phyloP scores from a whole-genome alignment of 148 eudicot species.

The Pharnaceum exiguum region DNA sequence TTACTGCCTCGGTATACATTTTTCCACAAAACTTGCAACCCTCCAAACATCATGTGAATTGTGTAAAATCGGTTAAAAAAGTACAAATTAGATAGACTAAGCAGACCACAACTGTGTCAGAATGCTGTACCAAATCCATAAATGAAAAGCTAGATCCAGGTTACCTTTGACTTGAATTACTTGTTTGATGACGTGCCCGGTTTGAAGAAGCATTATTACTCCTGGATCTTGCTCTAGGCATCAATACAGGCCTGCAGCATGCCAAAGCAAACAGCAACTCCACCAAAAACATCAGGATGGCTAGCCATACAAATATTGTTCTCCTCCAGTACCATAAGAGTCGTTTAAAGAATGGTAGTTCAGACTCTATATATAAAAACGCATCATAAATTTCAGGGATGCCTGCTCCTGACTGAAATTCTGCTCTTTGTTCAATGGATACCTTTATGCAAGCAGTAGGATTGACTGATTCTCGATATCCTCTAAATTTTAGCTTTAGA shows the following conservation, averaged over 20 bases:
- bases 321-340: slow-evolving; percentile 71
- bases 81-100: not conserved
- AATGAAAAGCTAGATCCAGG: not conserved
- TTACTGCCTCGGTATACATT: too few species aligned
- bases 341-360: slow-evolving; percentile 73
- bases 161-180: slow-evolving; percentile 29
- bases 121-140: not conserved
- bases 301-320: slow-evolving; percentile 67
- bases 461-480: slow-evolving; percentile 42
- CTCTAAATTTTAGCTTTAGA: slow-evolving; percentile 43
- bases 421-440: slow-evolving; percentile 72
- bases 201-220: slow-evolving; percentile 10
- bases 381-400: slow-evolving; percentile 83
- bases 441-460: slow-evolving; percentile 69
- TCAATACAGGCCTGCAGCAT: slow-evolving; percentile 58
- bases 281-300: slow-evolving; percentile 45
- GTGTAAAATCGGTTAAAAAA: too few species aligned
- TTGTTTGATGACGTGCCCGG: slow-evolving; percentile 4
- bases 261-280: slow-evolving; percentile 57
- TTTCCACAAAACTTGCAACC: too few species aligned
- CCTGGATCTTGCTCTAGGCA: slow-evolving; percentile 46
- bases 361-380: slow-evolving; percentile 52
- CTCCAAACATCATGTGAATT: too few species aligned
- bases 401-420: slow-evolving; percentile 58
- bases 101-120: not conserved